Evolutionary conservation across 768 basidiomycete species (phyloP), one percentile per base, ranked within the genome.

Genomic region (Trametes gibbosa): DNA sequence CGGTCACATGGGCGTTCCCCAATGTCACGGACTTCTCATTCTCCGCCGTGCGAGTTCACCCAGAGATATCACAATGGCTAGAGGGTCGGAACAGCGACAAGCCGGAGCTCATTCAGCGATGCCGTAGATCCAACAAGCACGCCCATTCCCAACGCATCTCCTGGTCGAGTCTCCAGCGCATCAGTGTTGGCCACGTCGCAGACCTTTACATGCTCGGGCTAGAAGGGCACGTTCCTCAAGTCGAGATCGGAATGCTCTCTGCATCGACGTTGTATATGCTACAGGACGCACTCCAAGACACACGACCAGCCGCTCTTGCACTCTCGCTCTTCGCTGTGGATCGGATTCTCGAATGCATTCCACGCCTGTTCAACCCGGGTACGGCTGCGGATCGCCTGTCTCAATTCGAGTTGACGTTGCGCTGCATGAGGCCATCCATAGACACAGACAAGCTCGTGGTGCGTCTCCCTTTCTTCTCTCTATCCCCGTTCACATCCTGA

Each of bases 141-240:
- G 35, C 39, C 17, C 39, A 25, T 7, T 41, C 21, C 8, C 7
- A 24, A 23, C n/a, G 4, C 12, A n/a, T 10, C 17, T 29, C 16
- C 25, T 59, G 58, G 58, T 9, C 14, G 32, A 1, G 23, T 6
- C 37, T 53, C n/a, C 19, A n/a, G 10, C 51, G 45, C 29, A 37
- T 59, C 16, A n/a, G 32, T 5, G 58, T 27, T n/a, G 50, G 51
- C 17, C 50, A 48, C 21, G 39, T 59, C 51, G 19, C 49, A 19
- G 58, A 59, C 45, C 24, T 59, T n/a, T 59, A 53, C 37, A 53
- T 59, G 58, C 46, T 53, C 14, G 57, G 57, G 14, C 27, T 58
- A 16, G 35, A 45, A 5, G 23, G 17, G 4, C 49, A 21, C 23
- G 49, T 58, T 5, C 49, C 49, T 8, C 39, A 25, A 0, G 49